Evolutionary conservation across 768 basidiomycete genomes (phyloP).

Genomic region (Lenzites betulinus): DNA sequence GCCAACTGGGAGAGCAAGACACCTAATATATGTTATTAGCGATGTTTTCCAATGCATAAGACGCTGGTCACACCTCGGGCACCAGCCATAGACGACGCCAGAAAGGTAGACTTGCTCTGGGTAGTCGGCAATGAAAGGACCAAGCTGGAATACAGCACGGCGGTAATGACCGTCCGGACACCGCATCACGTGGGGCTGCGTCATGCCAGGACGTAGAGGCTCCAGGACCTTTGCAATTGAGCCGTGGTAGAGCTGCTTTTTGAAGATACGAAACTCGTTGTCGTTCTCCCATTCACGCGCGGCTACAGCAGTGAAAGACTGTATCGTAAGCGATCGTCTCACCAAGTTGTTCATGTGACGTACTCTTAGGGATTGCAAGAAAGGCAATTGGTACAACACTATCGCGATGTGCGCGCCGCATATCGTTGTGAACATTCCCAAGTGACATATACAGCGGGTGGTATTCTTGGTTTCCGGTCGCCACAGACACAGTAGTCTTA

Average conservation of each 20-base stretch:
- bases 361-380: constrained; percentile 33
- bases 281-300: not conserved
- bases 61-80: constrained; percentile 24
- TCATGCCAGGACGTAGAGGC: constrained; percentile 14
- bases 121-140: constrained; percentile 41
- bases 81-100: constrained; percentile 33
- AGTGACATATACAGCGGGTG: constrained; percentile 29
- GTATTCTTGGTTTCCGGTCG: constrained; percentile 24
- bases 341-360: constrained; percentile 27
- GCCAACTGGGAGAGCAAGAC: not conserved
- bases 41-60: too few relatives aligned
- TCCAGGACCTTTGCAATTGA: constrained; percentile 12
- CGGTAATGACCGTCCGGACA: constrained; percentile 41
- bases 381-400: constrained; percentile 22
- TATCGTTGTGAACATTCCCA: constrained; percentile 25
- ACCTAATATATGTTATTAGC: not conserved
- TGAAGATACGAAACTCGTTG: constrained; percentile 12
- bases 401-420: constrained; percentile 22
- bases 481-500: constrained; percentile 42
- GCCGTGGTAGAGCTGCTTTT: constrained; percentile 24
- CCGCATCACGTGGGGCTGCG: constrained; percentile 22
- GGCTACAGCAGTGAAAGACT: not conserved
- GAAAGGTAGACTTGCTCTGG: constrained; percentile 39
- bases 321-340: not conserved
- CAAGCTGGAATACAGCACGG: constrained; percentile 32